These are phyloP conservation scores for Cladophialophora exuberans DNA, from an alignment of 2,329 filamentous ascomycete genomes.

Conservation along the genomic window DNA sequence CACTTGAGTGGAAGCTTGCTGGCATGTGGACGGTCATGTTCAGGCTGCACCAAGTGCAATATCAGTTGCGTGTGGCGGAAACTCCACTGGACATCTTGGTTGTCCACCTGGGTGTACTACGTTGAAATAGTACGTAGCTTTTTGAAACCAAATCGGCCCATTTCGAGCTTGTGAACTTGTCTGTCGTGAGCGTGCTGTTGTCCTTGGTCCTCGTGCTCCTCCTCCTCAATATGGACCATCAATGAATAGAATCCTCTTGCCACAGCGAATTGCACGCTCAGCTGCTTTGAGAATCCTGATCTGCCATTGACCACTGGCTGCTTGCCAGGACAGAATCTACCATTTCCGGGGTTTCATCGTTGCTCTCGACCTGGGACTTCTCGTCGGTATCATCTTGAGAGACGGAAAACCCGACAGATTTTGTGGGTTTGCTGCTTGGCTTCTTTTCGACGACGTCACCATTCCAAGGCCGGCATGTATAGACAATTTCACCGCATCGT, in stretches of 20 bases:
- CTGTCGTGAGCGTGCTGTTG: background rate
- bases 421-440: conserved; percentile 42
- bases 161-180: too few species aligned
- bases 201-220: background rate
- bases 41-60: background rate
- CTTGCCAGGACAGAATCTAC: conserved; percentile 17
- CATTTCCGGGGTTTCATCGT: conserved; percentile 9
- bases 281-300: conserved; percentile 10
- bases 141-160: too few species aligned
- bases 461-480: conserved; percentile 86
- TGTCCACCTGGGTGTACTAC: too few species aligned
- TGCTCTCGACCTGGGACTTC: background rate
- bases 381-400: conserved; percentile 10
- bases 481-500: conserved; percentile 80
- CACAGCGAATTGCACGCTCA: background rate
- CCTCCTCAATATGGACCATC: too few species aligned
- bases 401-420: conserved; percentile 59
- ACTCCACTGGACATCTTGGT: too few species aligned
- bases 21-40: background rate
- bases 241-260: too few species aligned
- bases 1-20: conserved; percentile 19
- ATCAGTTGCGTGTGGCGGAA: too few species aligned
- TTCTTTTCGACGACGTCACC: conserved; percentile 77
- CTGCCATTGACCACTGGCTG: conserved; percentile 28
- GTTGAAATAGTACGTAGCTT: too few species aligned